Evolutionary conservation across 768 basidiomycete species (phyloP).

Genomic region (Termitomyces heimii): DNA sequence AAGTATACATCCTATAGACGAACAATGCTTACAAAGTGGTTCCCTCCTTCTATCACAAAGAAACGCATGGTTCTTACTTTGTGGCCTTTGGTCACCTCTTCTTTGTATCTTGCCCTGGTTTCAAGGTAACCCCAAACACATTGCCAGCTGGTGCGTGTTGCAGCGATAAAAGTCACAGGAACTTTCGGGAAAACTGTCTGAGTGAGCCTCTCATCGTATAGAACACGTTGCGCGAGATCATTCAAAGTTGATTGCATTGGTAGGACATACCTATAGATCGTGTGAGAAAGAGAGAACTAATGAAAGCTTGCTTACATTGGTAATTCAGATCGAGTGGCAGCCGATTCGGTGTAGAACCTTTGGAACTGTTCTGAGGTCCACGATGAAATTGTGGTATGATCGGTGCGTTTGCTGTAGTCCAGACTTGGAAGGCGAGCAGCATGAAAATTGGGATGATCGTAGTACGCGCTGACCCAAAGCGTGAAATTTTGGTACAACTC

Average conservation of each 20-base stretch:
- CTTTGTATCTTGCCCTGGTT: background rate
- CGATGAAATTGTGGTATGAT: conserved; percentile 9
- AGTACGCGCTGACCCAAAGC: conserved; percentile 25
- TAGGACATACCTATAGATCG: background rate
- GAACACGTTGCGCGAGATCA: conserved; percentile 10
- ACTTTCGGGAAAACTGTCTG: background rate
- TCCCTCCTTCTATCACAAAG: background rate
- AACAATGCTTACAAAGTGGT: background rate
- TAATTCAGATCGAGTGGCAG: conserved; percentile 14
- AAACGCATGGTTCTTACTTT: background rate
- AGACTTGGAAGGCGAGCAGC: background rate
- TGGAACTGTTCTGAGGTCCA: conserved; percentile 17
- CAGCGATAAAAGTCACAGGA: background rate
- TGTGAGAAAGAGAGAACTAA: background rate
- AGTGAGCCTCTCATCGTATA: conserved; percentile 14
- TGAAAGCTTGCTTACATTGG: background rate
- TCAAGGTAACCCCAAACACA: background rate
- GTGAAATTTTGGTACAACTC: conserved; percentile 18
- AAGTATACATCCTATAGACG: background rate
- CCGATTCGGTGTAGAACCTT: conserved; percentile 10
- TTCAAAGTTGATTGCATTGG: conserved; percentile 17
- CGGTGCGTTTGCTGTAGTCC: background rate
- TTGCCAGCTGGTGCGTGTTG: conserved; percentile 1
- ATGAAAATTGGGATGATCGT: background rate
- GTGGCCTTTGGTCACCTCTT: background rate